Percentiles rank a stretch among this genome's conserved stretches.
Evolutionary conservation across 345 rosid species (phyloP).

Genomic region (Boechera stricta): DNA sequence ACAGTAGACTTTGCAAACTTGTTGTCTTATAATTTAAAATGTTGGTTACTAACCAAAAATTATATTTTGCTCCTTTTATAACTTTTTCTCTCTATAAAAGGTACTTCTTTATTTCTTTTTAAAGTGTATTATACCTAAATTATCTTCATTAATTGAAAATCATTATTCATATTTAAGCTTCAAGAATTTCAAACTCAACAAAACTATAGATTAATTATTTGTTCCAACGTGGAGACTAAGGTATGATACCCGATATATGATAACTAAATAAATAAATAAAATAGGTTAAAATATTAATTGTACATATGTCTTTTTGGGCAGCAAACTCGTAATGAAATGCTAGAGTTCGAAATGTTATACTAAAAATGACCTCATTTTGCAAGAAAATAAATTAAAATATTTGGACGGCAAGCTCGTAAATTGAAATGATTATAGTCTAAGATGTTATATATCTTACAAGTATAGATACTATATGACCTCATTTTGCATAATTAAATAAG

Average conservation of each 20-base stretch:
- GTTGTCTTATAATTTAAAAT: neutral
- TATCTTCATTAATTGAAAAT: neutral
- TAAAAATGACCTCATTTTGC: neutral
- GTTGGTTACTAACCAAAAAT: neutral
- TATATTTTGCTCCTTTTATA: neutral
- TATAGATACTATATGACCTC: conserved; percentile 1
- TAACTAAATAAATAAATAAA: neutral
- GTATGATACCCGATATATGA: neutral
- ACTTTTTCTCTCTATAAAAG: neutral
- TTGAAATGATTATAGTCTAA: neutral
- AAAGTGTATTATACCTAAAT: neutral
- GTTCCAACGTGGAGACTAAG: neutral
- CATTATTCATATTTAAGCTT: neutral
- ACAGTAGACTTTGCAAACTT: conserved; percentile 1
- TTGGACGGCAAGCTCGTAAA: conserved; percentile 28
- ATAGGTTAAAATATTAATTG: neutral
- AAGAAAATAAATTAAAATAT: neutral
- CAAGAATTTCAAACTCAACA: neutral
- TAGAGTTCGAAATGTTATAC: neutral
- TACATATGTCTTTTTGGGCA: conserved; percentile 10
- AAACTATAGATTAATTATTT: neutral
- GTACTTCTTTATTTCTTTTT: too few species aligned
- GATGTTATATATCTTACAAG: neutral
- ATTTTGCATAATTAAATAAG: neutral
- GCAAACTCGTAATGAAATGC: conserved; percentile 16